phyloP scores from a whole-genome alignment of 768 basidiomycete species.

The Boletales sp. region DNA sequence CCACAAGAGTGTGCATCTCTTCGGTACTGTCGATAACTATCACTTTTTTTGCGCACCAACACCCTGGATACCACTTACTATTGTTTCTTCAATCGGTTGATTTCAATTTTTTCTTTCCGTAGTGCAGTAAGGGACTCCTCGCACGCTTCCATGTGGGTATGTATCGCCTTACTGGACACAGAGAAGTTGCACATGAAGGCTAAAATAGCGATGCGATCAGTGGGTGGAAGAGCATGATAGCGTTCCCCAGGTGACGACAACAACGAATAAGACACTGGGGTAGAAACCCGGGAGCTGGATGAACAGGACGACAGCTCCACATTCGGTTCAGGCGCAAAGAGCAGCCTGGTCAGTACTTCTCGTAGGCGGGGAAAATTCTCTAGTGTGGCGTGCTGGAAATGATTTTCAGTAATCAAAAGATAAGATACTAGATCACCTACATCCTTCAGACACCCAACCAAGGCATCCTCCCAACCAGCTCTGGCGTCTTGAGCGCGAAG shows the following conservation, averaged over 20 bases:
- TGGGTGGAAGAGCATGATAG: conserved; percentile 68
- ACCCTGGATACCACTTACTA: conserved; percentile 52
- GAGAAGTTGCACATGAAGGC: conserved; percentile 88
- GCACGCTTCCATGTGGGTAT: conserved; percentile 85
- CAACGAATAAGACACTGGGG: conserved; percentile 40
- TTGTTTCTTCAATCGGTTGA: conserved; percentile 85
- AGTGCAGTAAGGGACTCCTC: conserved; percentile 88
- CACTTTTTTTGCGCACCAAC: conserved; percentile 8
- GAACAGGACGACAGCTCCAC: conserved; percentile 41
- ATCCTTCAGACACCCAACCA: conserved; percentile 85
- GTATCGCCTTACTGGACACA: conserved; percentile 85
- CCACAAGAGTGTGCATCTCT: conserved; percentile 64
- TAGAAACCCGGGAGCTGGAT: conserved; percentile 46
- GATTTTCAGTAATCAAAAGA: not conserved
- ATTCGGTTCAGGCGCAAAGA: conserved; percentile 60
- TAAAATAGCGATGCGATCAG: conserved; percentile 82
- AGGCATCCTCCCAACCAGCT: conserved; percentile 88
- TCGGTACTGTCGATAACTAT: conserved; percentile 48
- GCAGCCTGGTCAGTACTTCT: conserved; percentile 63
- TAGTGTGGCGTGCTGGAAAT: conserved; percentile 64
- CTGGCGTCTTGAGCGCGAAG: conserved; percentile 70
- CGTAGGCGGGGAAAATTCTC: conserved; percentile 71
- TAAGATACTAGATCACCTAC: conserved; percentile 46
- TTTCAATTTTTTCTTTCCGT: conserved; percentile 93
- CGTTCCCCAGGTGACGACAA: conserved; percentile 59